Evolutionary conservation across 148 eudicot genomes (phyloP).

Genomic region (Cornus suecica): DNA sequence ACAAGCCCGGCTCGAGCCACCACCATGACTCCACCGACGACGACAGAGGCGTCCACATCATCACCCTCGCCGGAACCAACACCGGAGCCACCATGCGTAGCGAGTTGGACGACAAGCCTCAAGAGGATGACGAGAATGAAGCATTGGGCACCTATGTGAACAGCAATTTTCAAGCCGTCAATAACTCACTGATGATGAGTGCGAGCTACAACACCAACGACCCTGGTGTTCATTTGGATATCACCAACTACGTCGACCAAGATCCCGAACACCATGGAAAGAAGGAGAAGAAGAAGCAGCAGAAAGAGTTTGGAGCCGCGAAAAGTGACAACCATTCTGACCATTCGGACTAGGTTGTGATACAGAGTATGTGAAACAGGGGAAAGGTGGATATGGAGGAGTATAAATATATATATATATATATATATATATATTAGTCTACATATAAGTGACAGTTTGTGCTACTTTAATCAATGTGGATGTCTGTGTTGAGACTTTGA

Average conservation of each 20-base stretch:
- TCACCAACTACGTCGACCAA: slow-evolving; percentile 19
- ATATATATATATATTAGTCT: too few species aligned
- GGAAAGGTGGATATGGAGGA: too few species aligned
- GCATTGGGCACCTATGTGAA: slow-evolving; percentile 55
- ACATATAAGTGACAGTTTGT: neutral
- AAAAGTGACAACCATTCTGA: slow-evolving; percentile 23
- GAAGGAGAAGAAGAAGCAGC: slow-evolving; percentile 15
- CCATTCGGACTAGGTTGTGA: slow-evolving; percentile 12
- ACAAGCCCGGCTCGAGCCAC: slow-evolving; percentile 37
- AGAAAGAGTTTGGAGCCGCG: slow-evolving; percentile 29
- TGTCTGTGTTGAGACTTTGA: neutral
- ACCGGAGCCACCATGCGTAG: slow-evolving; percentile 74
- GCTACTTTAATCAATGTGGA: neutral
- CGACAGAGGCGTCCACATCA: slow-evolving; percentile 46
- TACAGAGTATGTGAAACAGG: too few species aligned
- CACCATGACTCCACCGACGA: slow-evolving; percentile 28
- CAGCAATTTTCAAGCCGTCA: slow-evolving; percentile 79
- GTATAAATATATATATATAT: too few species aligned
- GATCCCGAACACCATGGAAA: slow-evolving; percentile 12
- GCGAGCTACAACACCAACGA: slow-evolving; percentile 63
- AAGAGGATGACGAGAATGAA: slow-evolving; percentile 16
- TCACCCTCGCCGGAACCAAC: slow-evolving; percentile 78
- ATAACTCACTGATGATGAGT: slow-evolving; percentile 77
- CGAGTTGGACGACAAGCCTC: slow-evolving; percentile 29
- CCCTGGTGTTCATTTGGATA: slow-evolving; percentile 84